Evolutionary conservation across 192 early-diverging fungal species (phyloP).

Genomic region (Pecoramyces ruminantium): DNA sequence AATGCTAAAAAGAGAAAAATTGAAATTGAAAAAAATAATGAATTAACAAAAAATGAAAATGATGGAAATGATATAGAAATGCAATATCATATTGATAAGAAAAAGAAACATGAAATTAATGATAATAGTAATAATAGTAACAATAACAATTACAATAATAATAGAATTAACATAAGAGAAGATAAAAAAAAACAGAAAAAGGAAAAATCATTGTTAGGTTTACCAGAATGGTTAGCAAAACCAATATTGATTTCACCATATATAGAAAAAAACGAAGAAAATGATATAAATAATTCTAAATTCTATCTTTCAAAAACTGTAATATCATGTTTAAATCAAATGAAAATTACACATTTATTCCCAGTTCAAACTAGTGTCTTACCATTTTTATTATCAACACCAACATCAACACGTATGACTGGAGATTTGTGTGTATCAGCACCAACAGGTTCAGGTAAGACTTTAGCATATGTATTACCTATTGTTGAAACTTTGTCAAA

Average conservation of each 20-base stretch:
- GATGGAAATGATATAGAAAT: background rate
- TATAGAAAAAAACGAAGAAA: slow-evolving; percentile 15
- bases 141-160: too few relatives aligned
- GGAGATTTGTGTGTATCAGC: slow-evolving; percentile 88
- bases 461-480: slow-evolving; percentile 85
- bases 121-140: too few relatives aligned
- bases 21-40: background rate
- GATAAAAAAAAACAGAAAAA: background rate
- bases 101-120: background rate
- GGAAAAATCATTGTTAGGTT: slow-evolving; percentile 22
- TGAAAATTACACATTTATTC: background rate
- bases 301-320: slow-evolving; percentile 37
- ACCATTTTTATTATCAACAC: slow-evolving; percentile 58
- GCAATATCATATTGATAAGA: background rate
- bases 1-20: background rate
- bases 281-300: slow-evolving; percentile 18
- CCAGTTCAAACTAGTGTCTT: slow-evolving; percentile 70
- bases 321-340: slow-evolving; percentile 16
- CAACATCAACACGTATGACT: slow-evolving; percentile 24
- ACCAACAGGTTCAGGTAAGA: slow-evolving; percentile 92
- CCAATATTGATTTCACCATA: slow-evolving; percentile 55
- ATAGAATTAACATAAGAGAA: background rate
- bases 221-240: slow-evolving; percentile 76
- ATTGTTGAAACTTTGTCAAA: slow-evolving; percentile 66
- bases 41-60: background rate